Percentiles rank a stretch among this genome's conserved stretches.
phyloP scores from a whole-genome alignment of 1,284 basidiomycete genomes.

The Anthracocystis panici-leucophaei region DNA sequence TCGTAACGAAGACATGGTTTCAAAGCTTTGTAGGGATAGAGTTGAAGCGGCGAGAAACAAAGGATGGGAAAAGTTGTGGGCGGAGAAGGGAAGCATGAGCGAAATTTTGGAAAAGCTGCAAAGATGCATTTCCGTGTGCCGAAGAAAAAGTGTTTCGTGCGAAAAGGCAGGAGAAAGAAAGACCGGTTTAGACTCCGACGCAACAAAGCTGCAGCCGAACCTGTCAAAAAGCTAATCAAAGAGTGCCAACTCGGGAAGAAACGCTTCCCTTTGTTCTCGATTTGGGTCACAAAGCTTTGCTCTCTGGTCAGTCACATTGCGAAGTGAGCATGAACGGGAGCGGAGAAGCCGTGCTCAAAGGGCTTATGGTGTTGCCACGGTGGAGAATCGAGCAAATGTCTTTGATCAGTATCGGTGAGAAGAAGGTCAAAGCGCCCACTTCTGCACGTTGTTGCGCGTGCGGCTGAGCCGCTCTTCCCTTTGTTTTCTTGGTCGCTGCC shows the following conservation, averaged over 20 bases:
- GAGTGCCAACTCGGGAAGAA: constrained; percentile 9
- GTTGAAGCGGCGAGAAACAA: not conserved
- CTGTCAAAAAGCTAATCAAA: constrained; percentile 50
- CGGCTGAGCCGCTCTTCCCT: not conserved
- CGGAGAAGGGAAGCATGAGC: constrained; percentile 25
- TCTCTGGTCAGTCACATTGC: constrained; percentile 5
- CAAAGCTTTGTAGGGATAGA: constrained; percentile 7
- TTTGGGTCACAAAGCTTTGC: constrained; percentile 1
- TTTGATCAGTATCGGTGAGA: not conserved
- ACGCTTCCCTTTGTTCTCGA: constrained; percentile 26
- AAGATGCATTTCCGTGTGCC: constrained; percentile 26
- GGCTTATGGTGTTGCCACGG: not conserved
- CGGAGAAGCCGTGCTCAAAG: not conserved
- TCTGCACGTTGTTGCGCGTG: constrained; percentile 6
- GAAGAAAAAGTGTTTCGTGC: constrained; percentile 24
- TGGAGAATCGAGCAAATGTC: not conserved
- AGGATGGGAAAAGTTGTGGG: constrained; percentile 7
- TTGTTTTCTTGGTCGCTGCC: not conserved
- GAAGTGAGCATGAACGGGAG: no score
- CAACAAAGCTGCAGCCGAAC: constrained; percentile 32
- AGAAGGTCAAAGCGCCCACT: constrained; percentile 16
- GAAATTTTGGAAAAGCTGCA: constrained; percentile 27
- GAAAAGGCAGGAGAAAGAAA: constrained; percentile 4
- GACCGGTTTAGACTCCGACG: constrained; percentile 25
- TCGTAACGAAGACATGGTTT: constrained; percentile 44